Evolutionary conservation across 306 rosid species (phyloP).

Genomic region (Casuarina glauca): DNA sequence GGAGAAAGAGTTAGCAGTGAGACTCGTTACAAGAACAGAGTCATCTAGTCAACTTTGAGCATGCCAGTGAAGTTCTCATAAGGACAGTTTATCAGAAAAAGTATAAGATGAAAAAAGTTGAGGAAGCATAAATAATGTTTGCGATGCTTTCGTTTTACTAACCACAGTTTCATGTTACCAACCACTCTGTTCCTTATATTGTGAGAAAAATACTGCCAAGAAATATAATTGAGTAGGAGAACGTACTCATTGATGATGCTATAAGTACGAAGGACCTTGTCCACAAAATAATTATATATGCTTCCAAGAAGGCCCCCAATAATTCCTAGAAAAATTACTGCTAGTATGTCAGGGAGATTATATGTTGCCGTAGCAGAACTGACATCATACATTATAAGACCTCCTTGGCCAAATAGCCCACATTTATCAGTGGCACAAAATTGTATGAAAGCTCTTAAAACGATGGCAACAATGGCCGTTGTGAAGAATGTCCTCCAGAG

Average conservation of each 20-base stretch:
- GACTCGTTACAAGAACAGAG: constrained; percentile 3
- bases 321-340: constrained; percentile 58
- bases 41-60: constrained; percentile 1
- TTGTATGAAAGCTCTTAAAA: constrained; percentile 61
- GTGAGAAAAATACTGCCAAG: not conserved
- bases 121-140: not conserved
- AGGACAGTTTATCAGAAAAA: not conserved
- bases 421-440: constrained; percentile 70
- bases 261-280: constrained; percentile 83
- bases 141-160: not conserved
- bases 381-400: constrained; percentile 76
- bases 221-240: constrained; percentile 16
- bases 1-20: constrained; percentile 13
- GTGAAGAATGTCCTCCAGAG: constrained; percentile 94
- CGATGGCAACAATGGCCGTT: constrained; percentile 87
- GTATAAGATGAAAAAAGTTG: not conserved
- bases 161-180: not conserved
- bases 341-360: constrained; percentile 48
- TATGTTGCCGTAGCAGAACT: constrained; percentile 42
- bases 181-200: not conserved
- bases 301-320: constrained; percentile 86
- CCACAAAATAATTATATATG: constrained; percentile 74
- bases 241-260: constrained; percentile 89
- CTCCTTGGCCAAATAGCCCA: constrained; percentile 91
- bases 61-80: not conserved